phyloP scores from a whole-genome alignment of 2,329 filamentous ascomycete genomes.

The Didymella keratinophila region DNA sequence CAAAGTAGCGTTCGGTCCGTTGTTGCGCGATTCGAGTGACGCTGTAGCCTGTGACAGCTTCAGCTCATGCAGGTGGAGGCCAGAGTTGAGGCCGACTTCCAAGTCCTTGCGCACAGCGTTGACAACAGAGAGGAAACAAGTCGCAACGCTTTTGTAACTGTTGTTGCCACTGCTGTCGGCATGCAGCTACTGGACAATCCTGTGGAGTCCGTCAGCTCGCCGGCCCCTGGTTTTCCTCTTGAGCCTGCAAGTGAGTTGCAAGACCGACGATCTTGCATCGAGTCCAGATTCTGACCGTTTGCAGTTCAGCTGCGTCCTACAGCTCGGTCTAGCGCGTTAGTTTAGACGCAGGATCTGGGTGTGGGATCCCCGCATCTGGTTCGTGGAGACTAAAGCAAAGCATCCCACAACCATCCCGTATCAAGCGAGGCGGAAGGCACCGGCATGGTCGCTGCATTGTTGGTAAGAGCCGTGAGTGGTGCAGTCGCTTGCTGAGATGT shows the following conservation, averaged over 20 bases:
- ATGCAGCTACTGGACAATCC: neutral
- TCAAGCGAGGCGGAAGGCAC: conserved; percentile 9
- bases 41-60: conserved; percentile 1
- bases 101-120: neutral
- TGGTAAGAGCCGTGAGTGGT: conserved; percentile 12
- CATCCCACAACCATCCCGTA: conserved; percentile 4
- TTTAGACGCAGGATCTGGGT: conserved; percentile 4
- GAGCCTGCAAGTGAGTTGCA: neutral
- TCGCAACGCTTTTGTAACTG: neutral
- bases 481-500: conserved; percentile 8
- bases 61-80: conserved; percentile 1
- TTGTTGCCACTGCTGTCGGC: conserved; percentile 1
- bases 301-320: conserved; percentile 17
- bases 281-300: conserved; percentile 12
- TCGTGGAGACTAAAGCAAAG: conserved; percentile 14
- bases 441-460: neutral
- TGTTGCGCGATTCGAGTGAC: conserved; percentile 3
- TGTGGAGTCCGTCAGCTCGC: neutral
- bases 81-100: neutral
- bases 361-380: conserved; percentile 11
- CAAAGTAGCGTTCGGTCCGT: neutral
- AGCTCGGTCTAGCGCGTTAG: conserved; percentile 13
- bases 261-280: conserved; percentile 1
- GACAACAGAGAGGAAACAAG: neutral
- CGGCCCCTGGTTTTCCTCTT: neutral